These are phyloP conservation scores for Haematococcus sp. DNA, from an alignment of 139 green algal species.

Conservation along the genomic window DNA sequence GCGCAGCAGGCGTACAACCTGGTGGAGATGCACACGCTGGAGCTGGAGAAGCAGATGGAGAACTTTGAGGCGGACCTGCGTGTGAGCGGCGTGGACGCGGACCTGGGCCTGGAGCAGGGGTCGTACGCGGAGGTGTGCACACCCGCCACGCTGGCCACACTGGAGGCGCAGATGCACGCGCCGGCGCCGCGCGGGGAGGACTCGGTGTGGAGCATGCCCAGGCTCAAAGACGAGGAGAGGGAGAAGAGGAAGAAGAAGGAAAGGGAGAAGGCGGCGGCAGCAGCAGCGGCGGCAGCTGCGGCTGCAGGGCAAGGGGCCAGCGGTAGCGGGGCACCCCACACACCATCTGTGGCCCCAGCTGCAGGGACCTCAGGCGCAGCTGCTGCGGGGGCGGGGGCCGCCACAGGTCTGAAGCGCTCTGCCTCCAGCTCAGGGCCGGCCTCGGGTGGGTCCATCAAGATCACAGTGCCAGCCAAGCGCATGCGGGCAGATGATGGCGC, in stretches of 20 bases:
- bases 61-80: conserved; percentile 51
- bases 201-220: too few species aligned
- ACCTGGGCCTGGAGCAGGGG: background rate
- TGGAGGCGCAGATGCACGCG: background rate
- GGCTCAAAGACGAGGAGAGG: background rate
- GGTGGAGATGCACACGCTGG: conserved; percentile 58
- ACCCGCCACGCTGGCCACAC: background rate
- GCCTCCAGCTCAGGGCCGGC: background rate
- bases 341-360: background rate
- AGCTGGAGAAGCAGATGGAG: conserved; percentile 63
- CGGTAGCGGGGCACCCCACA: background rate
- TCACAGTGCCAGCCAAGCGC: background rate
- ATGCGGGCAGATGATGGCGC: background rate
- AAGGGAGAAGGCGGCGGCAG: background rate
- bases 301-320: background rate
- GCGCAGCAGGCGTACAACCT: conserved; percentile 65
- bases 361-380: background rate
- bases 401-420: background rate
- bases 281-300: too few species aligned
- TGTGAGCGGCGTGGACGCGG: background rate
- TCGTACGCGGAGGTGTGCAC: background rate
- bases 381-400: background rate
- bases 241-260: too few species aligned
- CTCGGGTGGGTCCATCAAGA: background rate
- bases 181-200: too few species aligned